Evolutionary conservation across 768 basidiomycete species (phyloP), one percentile per base, ranked within the genome.

Genomic region (Termitomyces sp.): DNA sequence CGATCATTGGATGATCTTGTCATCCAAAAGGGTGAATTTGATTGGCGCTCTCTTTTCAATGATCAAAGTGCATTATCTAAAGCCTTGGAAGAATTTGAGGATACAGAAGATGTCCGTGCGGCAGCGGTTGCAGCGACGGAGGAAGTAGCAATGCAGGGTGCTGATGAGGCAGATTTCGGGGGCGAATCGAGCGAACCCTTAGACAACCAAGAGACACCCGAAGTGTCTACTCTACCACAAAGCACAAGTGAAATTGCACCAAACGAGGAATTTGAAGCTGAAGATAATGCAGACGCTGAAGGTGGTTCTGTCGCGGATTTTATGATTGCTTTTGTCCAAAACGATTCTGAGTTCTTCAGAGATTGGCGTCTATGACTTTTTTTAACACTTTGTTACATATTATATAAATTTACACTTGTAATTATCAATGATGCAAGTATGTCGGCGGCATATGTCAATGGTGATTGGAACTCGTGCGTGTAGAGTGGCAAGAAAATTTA

Each of bases 21-120:
- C 65, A 97, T 98, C 58, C 93, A 95, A 69, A 87, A 86, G 67
- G 95, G 95, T 48, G 92, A 90, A 70, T 98, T 98, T 67, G 94
- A 97, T 72, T 96, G 95, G 95, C 84, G 93, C 52, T 81, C 88
- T 42, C 75, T 96, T 61, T 85, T 97, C 67, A 80, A 78, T 41
- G 89, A 89, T 58, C 82, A 83, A 50, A 70, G 70, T 34, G 88
- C 83, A 13, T 71, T 92, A 66, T 85, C 89, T 9, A 82, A 76
- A 54, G 94, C 91, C 0, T 73, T 98, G 5, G 94, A 85, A 7
- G 87, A 92, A 56, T 89, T 89, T 54, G 95, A 96, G 65, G 95
- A 98, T 67, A 83, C 76, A 13, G 95, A 95, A 69, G 95, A 98
- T 68, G 87, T 85, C 0, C 81, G 81, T 62, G 95, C 95, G 6